Evolutionary conservation across 106 monocot species (phyloP).

Genomic region (Agapanthus africanus): DNA sequence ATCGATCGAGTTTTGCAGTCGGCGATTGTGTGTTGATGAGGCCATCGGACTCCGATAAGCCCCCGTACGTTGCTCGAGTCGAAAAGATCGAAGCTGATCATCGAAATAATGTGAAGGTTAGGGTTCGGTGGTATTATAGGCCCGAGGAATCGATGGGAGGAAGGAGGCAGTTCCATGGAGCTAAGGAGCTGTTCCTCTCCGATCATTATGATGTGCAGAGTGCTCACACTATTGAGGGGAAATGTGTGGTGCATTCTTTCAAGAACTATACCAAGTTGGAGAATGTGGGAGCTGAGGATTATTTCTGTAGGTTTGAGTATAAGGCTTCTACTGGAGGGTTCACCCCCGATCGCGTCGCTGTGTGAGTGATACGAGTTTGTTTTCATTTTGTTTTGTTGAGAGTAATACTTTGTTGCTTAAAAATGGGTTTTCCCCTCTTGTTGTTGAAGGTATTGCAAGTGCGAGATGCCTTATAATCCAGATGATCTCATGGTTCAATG

Average conservation of each 20-base stretch:
- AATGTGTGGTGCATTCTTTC: slow-evolving; percentile 26
- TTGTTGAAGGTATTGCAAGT: slow-evolving; percentile 25
- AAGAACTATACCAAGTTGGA: slow-evolving; percentile 33
- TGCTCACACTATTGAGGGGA: slow-evolving; percentile 27
- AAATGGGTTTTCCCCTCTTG: background rate
- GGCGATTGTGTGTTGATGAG: slow-evolving; percentile 32
- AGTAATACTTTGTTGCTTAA: slow-evolving; percentile 9
- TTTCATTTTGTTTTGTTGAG: background rate
- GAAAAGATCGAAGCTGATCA: slow-evolving; percentile 28
- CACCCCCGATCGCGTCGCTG: slow-evolving; percentile 25
- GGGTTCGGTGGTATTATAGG: slow-evolving; percentile 28
- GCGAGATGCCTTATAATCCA: slow-evolving; percentile 33
- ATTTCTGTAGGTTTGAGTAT: slow-evolving; percentile 28
- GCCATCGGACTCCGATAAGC: slow-evolving; percentile 27
- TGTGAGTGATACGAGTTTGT: slow-evolving; percentile 10
- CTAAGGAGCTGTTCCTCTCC: slow-evolving; percentile 23
- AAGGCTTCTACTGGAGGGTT: slow-evolving; percentile 30
- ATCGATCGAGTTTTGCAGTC: slow-evolving; percentile 9
- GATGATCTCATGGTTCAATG: slow-evolving; percentile 32
- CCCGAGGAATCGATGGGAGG: slow-evolving; percentile 27
- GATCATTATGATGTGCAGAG: slow-evolving; percentile 32
- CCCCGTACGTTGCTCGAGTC: slow-evolving; percentile 22
- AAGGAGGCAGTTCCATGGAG: slow-evolving; percentile 24
- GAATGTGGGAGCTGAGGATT: slow-evolving; percentile 22
- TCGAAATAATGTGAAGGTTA: slow-evolving; percentile 23